Percentiles rank a stretch among this genome's conserved stretches.
These are phyloP conservation scores for Plasmopara viticola DNA, from an alignment of 352 stramenopile genomes.

Conservation along the genomic window DNA sequence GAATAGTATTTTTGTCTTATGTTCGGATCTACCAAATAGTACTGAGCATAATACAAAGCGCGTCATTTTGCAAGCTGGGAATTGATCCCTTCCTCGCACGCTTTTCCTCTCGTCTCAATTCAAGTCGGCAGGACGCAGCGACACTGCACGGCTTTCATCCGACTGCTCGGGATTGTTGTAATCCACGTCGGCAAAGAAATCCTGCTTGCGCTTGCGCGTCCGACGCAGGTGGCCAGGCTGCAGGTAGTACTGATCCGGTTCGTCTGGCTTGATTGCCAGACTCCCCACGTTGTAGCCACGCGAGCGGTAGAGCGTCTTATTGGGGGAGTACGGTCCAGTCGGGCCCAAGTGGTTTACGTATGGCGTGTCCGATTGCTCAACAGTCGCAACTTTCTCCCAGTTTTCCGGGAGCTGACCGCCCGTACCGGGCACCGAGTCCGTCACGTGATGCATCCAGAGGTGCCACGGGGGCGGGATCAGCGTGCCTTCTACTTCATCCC, in stretches of 20 bases:
- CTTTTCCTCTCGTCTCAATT: slow-evolving; percentile 35
- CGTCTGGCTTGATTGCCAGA: slow-evolving; percentile 44
- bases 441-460: slow-evolving; percentile 79
- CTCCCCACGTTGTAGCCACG: slow-evolving; percentile 76
- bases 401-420: slow-evolving; percentile 58
- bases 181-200: slow-evolving; percentile 71
- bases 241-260: slow-evolving; percentile 81
- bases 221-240: slow-evolving; percentile 70
- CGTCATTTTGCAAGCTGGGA: background rate
- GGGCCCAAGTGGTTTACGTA: slow-evolving; percentile 63
- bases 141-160: slow-evolving; percentile 32
- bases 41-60: background rate
- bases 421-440: slow-evolving; percentile 57
- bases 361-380: slow-evolving; percentile 51
- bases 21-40: background rate
- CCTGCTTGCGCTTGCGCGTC: slow-evolving; percentile 48
- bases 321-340: slow-evolving; percentile 61
- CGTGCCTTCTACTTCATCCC: slow-evolving; percentile 71
- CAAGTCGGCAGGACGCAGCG: slow-evolving; percentile 52
- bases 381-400: slow-evolving; percentile 61
- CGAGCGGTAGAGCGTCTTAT: slow-evolving; percentile 72
- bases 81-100: too few relatives aligned
- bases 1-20: slow-evolving; percentile 9
- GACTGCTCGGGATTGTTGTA: slow-evolving; percentile 74
- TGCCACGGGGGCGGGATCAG: slow-evolving; percentile 81